A percentile compares a stretch with the other conserved stretches of the same genome.
Conservation (phyloP, 2,329 filamentous ascomycete genomes). For the Magnaporthales sp. region DNA sequence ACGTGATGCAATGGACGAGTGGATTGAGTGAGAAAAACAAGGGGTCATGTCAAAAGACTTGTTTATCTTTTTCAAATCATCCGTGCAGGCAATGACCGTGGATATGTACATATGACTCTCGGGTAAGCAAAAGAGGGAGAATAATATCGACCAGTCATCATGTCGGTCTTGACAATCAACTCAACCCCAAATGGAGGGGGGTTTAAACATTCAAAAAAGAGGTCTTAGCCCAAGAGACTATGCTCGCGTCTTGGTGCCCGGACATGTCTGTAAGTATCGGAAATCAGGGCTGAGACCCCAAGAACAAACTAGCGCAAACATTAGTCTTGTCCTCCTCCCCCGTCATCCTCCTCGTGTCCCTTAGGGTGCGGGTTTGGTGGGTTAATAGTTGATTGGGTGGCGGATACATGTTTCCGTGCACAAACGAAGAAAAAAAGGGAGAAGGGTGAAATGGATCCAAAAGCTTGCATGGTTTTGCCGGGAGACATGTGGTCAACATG, state of each 20-base stretch:
- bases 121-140: neutral
- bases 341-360: neutral
- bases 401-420: neutral
- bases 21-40: neutral
- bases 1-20: neutral
- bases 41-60: neutral
- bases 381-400: neutral
- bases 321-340: neutral
- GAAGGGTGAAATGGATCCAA: neutral
- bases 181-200: neutral
- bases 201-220: neutral
- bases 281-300: neutral
- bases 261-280: neutral
- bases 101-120: neutral
- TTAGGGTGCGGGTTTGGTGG: neutral
- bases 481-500: conserved; percentile 1
- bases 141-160: neutral
- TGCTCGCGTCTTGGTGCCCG: neutral
- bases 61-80: neutral
- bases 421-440: neutral
- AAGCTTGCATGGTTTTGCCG: neutral
- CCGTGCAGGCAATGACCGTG: neutral
- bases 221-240: neutral
- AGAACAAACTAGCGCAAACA: neutral
- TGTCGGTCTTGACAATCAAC: neutral